Evolutionary conservation across 495 filamentous ascomycete species (phyloP).

Genomic region (Immersiella caudata): DNA sequence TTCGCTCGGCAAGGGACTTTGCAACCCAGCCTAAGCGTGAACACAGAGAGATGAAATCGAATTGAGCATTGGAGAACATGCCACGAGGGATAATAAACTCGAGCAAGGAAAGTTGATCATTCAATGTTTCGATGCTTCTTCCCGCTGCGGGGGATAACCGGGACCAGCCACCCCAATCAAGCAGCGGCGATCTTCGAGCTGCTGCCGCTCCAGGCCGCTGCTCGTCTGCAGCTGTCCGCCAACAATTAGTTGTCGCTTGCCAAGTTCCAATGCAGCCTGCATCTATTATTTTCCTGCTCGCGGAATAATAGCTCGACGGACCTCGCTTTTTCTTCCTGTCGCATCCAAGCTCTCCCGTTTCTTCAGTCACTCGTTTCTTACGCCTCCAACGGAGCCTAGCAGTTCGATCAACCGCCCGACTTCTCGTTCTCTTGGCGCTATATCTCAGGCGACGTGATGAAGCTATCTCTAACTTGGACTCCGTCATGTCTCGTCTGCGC

Average conservation of each 20-base stretch:
- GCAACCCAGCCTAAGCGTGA: neutral
- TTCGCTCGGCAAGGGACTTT: neutral
- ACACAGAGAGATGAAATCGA: neutral
- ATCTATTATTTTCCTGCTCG: neutral
- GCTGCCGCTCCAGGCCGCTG: neutral
- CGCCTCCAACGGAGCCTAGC: neutral
- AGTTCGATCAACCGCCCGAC: neutral
- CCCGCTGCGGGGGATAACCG: neutral
- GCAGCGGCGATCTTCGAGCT: neutral
- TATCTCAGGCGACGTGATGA: slow-evolving; percentile 9
- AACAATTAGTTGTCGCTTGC: neutral
- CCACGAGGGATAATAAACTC: neutral
- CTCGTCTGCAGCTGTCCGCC: neutral
- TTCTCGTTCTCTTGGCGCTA: neutral
- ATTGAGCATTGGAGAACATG: neutral
- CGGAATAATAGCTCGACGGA: neutral
- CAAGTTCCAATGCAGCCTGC: neutral
- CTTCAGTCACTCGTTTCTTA: neutral
- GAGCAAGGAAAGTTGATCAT: neutral
- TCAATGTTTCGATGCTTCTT: neutral
- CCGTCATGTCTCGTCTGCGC: neutral
- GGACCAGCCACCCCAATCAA: neutral
- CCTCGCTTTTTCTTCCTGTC: neutral
- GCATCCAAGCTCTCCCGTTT: neutral
- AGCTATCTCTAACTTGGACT: neutral